phyloP scores from a whole-genome alignment of 495 filamentous ascomycete species.

The Aspergillus homomorphus region DNA sequence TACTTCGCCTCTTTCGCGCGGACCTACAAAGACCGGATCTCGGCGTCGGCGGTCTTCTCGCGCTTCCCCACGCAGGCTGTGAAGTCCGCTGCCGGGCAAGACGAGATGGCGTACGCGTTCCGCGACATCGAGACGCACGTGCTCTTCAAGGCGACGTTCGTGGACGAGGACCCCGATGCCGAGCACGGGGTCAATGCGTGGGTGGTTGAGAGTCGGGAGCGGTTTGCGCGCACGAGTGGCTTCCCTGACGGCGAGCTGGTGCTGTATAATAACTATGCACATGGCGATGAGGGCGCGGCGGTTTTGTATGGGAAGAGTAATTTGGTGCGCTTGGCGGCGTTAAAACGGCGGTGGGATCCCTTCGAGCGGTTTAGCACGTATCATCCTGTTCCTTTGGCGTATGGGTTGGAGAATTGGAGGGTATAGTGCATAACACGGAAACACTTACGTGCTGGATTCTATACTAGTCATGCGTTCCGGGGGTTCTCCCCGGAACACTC shows the following conservation, averaged over 20 bases:
- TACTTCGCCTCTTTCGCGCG: neutral
- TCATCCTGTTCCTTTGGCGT: neutral
- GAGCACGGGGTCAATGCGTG: neutral
- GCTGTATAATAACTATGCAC: constrained; percentile 34
- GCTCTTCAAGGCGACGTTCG: neutral
- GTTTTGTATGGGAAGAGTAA: neutral
- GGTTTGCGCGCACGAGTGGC: neutral
- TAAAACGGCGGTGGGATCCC: neutral
- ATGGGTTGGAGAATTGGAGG: neutral
- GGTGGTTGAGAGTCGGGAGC: neutral
- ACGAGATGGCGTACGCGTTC: constrained; percentile 1
- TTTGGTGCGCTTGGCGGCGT: neutral
- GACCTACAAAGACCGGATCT: neutral
- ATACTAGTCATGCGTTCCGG: too few relatives aligned
- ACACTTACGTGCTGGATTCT: too few relatives aligned
- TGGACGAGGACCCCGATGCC: neutral
- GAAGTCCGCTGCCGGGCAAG: neutral
- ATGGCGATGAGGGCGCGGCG: constrained; percentile 34
- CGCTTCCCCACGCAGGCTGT: neutral
- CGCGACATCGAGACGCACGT: neutral
- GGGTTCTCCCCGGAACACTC: too few relatives aligned
- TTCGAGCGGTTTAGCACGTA: neutral
- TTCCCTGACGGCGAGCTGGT: constrained; percentile 1
- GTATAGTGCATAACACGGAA: too few relatives aligned
- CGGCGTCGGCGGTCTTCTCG: neutral